Base-by-base conservation (phyloP, 2,329 filamentous ascomycete genomes). In the Thelonectria discophora region DNA sequence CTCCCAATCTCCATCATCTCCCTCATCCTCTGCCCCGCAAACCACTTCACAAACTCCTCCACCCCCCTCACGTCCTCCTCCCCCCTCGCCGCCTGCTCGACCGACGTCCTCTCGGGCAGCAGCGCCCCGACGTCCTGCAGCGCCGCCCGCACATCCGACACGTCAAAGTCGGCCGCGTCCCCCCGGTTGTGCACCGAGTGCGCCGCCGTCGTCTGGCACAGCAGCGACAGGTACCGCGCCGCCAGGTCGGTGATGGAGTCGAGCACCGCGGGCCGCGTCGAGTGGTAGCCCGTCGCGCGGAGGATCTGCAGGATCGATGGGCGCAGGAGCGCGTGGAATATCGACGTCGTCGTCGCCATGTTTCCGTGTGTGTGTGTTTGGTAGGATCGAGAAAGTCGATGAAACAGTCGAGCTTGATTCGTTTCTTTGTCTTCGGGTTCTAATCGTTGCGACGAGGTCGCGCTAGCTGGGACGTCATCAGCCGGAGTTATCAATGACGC, bases 261-360 rank as follows among this genome's bases (percentile, higher is more conserved):
- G 59, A 97, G 83, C 7, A 96, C 93, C 3, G 90, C 90, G 2
- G 92, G 89, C 56, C 88, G 88, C 52, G 93, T 91, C 43, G 90
- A 85, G 75, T 96, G 92, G 80, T 96, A 98, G 74, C 94, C 94
- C 21, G 93, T 90, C 30, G 94, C 92, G 73, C 94, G 93, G 53
- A 98, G 88, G 72, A 97, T 94, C 78, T 97, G 93, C 60, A 98
- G 87, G 63, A 97, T 87, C 49, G 90, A 89, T 2, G 94, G 94
- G 43, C 93, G 92, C 59, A 98, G 84, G 65, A 97, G 89, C 63
- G 91, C 90, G 77, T 92, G 90, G 79, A 82, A 85, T 58, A 85
- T 77, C n/a, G 81, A 76, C 10, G 79, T 76, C 3, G 80, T 81
- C 64, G 78, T 78, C 70, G 78, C 77, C 82, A 84, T 85, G 46